phyloP scores from a whole-genome alignment of 495 filamentous ascomycete genomes.

The Hypoxylon fragiforme region DNA sequence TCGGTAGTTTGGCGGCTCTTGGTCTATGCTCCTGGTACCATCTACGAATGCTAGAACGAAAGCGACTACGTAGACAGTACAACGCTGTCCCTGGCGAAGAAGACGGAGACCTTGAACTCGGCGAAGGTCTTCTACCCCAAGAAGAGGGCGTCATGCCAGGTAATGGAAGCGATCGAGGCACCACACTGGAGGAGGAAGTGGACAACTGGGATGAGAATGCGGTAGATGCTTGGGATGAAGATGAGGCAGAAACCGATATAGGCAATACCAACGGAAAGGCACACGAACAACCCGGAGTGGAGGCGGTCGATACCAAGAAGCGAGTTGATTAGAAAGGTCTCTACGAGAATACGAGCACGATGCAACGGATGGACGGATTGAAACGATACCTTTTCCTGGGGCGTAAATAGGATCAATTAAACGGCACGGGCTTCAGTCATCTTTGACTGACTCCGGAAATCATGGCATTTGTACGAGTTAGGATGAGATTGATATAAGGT shows the following conservation, averaged over 20 bases:
- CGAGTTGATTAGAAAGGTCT: slow-evolving; percentile 40
- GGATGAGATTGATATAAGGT: slow-evolving; percentile 26
- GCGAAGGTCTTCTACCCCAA: slow-evolving; percentile 60
- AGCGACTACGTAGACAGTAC: slow-evolving; percentile 73
- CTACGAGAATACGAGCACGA: slow-evolving; percentile 25
- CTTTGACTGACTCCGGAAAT: slow-evolving; percentile 1
- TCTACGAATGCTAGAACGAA: slow-evolving; percentile 89
- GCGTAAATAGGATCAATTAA: slow-evolving; percentile 23
- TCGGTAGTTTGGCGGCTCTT: slow-evolving; percentile 72
- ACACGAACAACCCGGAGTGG: slow-evolving; percentile 31
- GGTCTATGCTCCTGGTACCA: slow-evolving; percentile 87
- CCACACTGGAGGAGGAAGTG: slow-evolving; percentile 69
- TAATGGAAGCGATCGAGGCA: slow-evolving; percentile 29
- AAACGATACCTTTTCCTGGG: slow-evolving; percentile 34
- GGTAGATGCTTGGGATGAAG: slow-evolving; percentile 73
- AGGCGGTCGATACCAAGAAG: slow-evolving; percentile 39
- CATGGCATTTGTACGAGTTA: slow-evolving; percentile 26
- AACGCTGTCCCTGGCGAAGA: slow-evolving; percentile 59
- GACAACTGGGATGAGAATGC: slow-evolving; percentile 86
- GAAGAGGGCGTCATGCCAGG: slow-evolving; percentile 51
- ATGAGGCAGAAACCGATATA: slow-evolving; percentile 51
- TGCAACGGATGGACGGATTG: slow-evolving; percentile 27
- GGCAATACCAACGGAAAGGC: slow-evolving; percentile 34
- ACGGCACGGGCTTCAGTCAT: slow-evolving; percentile 16
- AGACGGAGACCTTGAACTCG: slow-evolving; percentile 56